Base-by-base conservation (phyloP, 148 eudicot genomes). In the Rhododendron kiyosumense region DNA sequence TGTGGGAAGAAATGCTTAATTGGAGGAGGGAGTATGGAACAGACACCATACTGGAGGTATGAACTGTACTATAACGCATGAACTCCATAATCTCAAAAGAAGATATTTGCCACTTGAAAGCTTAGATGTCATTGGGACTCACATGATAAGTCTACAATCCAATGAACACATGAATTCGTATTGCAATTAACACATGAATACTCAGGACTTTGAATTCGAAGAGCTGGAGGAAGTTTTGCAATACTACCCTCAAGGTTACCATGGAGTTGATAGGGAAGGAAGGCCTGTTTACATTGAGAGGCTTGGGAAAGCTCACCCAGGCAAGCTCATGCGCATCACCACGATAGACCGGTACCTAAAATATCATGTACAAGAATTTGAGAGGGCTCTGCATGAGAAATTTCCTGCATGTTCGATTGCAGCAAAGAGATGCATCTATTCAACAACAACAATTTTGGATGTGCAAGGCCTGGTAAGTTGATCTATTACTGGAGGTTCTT, bases 361-460 rank as follows among this genome's bases (percentile, higher is more conserved):
- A 71, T 94, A 95, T 83, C 98, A 94, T 87, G 95, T 95, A 86
- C 95, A 94, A 81, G 98, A 92, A 86, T 95, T 95, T 83, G 98
- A 95, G 89, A 93, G 86, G 86, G 89, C 96, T 85, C 83, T 95
- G 49, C 85, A 52, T 82, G 95, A 95, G 91, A 95, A 92, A 85
- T 94, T 94, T 82, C 98, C 98, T 28, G 98, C 98, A 34, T 95
- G 96, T 87, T 94, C 96, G 6, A 90, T 95, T 89, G 96, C 96
- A 57, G 96, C 98, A 65, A 93, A 93, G 90, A 91, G 88, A 79
- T 87, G 90, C 61, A 93, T 95, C 81, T 90, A 89, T 88, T 88
- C 96, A 22, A 89, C 95, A 46, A 94, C 98, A 38, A 92, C 98
- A 86, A 95, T 95, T 74, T 88, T 95, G 87, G 98, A 95, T 89